A percentile compares a stretch with the other conserved stretches of the same genome.
Evolutionary conservation across 768 basidiomycete species (phyloP).

Genomic region (Royoungia palumana): DNA sequence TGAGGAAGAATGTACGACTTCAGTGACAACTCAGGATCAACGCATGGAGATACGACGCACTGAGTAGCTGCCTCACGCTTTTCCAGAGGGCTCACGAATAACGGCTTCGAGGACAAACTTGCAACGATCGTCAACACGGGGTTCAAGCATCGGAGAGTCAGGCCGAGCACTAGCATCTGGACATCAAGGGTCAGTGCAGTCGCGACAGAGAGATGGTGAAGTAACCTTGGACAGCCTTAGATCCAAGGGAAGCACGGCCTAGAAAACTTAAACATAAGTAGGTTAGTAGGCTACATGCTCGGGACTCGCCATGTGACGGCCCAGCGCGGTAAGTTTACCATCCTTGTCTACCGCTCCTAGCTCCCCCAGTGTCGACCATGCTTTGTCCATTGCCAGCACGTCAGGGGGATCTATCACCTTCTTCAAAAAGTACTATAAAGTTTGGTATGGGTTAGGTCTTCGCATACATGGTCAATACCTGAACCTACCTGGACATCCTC

Average conservation of each 20-base stretch:
- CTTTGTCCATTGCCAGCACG: conserved; percentile 67
- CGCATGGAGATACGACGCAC: conserved; percentile 39
- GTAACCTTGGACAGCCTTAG: conserved; percentile 78
- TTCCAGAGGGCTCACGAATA: conserved; percentile 81
- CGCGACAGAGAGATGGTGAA: background rate
- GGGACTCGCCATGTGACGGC: conserved; percentile 64
- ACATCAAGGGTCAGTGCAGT: background rate
- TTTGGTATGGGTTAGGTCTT: background rate
- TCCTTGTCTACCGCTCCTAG: conserved; percentile 71
- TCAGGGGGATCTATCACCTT: conserved; percentile 85
- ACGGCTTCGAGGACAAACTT: conserved; percentile 79
- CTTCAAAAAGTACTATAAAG: conserved; percentile 52
- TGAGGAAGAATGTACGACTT: conserved; percentile 27
- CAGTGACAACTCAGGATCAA: background rate
- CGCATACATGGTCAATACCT: conserved; percentile 1
- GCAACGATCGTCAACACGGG: conserved; percentile 82
- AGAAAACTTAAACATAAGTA: conserved; percentile 3
- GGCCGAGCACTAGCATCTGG: conserved; percentile 86
- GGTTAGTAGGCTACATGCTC: background rate
- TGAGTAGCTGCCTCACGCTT: conserved; percentile 74
- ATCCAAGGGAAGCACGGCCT: conserved; percentile 88
- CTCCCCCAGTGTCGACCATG: conserved; percentile 69
- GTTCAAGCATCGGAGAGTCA: conserved; percentile 79
- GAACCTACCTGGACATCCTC: conserved; percentile 71
- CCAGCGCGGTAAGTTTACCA: conserved; percentile 74